Evolutionary conservation across 306 rosid species (phyloP).

Genomic region (Rosa persica): DNA sequence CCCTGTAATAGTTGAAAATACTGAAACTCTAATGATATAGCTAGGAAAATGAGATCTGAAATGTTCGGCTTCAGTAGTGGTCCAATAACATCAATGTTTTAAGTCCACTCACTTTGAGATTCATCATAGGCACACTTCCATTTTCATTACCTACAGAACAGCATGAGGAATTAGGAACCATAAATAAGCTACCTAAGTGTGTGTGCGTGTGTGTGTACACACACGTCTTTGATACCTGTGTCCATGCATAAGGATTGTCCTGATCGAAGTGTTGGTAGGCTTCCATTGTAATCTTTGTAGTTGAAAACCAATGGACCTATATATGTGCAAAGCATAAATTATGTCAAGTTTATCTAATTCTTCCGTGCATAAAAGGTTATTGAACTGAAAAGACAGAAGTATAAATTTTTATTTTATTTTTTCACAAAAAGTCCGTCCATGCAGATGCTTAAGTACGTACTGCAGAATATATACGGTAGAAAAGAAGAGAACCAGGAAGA

Average conservation of each 20-base stretch:
- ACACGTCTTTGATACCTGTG: neutral
- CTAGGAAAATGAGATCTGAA: neutral
- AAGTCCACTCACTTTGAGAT: neutral
- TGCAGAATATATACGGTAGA: neutral
- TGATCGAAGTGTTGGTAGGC: constrained; percentile 20
- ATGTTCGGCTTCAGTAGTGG: too few species aligned
- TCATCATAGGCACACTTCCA: neutral
- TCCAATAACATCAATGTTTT: too few species aligned
- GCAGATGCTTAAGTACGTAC: too few species aligned
- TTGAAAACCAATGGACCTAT: constrained; percentile 15
- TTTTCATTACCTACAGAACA: constrained; percentile 7
- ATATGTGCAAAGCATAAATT: neutral
- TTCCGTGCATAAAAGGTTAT: too few species aligned
- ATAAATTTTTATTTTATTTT: too few species aligned
- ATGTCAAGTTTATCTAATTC: too few species aligned
- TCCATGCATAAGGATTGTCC: constrained; percentile 20
- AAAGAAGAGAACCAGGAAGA: neutral
- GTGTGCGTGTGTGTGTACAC: too few species aligned
- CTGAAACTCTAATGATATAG: too few species aligned
- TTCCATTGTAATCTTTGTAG: constrained; percentile 20
- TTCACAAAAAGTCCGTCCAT: too few species aligned
- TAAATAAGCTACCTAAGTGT: too few species aligned
- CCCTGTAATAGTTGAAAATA: neutral
- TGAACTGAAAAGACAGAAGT: too few species aligned
- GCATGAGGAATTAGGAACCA: neutral